Evolutionary conservation across 2,329 filamentous ascomycete genomes (phyloP).

Genomic region (Exophiala dermatitidis): DNA sequence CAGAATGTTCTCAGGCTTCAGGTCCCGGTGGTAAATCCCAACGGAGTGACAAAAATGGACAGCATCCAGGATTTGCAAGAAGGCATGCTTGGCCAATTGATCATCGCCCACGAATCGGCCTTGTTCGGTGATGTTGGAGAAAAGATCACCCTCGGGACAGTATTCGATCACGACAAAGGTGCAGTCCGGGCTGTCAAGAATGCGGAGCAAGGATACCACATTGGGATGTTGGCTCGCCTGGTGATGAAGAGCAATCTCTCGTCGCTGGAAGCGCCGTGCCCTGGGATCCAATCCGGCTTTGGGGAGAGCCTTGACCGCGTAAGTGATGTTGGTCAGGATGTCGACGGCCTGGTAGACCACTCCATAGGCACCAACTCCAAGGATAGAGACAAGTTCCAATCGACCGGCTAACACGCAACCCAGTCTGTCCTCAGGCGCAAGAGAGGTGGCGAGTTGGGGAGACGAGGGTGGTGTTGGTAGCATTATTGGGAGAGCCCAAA

Average conservation of each 20-base stretch:
- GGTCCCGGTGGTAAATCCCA: conserved; percentile 92
- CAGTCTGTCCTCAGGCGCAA: conserved; percentile 74
- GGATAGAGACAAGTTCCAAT: conserved; percentile 73
- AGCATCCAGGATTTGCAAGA: conserved; percentile 93
- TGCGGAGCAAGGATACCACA: conserved; percentile 87
- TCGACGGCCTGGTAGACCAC: conserved; percentile 89
- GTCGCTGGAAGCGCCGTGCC: conserved; percentile 82
- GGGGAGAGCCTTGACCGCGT: conserved; percentile 95
- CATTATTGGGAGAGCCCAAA: conserved; percentile 40
- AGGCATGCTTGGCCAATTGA: conserved; percentile 73
- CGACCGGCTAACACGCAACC: conserved; percentile 75
- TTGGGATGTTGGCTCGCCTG: conserved; percentile 82
- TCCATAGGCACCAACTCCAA: conserved; percentile 92
- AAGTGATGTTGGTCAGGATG: conserved; percentile 69
- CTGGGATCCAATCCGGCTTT: conserved; percentile 84
- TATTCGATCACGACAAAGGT: conserved; percentile 96
- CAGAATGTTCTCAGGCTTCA: conserved; percentile 97
- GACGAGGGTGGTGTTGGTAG: conserved; percentile 43
- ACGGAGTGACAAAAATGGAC: conserved; percentile 89
- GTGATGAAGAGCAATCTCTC: conserved; percentile 89
- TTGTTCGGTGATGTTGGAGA: conserved; percentile 93
- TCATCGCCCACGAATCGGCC: conserved; percentile 92
- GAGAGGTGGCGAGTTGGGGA: conserved; percentile 43
- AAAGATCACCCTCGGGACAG: conserved; percentile 92
- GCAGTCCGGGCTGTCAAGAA: conserved; percentile 84